Evolutionary conservation across 805 yeast species (phyloP), one percentile per base, ranked within the genome.

Genomic region (Wickerhamiella kurtzmanii): DNA sequence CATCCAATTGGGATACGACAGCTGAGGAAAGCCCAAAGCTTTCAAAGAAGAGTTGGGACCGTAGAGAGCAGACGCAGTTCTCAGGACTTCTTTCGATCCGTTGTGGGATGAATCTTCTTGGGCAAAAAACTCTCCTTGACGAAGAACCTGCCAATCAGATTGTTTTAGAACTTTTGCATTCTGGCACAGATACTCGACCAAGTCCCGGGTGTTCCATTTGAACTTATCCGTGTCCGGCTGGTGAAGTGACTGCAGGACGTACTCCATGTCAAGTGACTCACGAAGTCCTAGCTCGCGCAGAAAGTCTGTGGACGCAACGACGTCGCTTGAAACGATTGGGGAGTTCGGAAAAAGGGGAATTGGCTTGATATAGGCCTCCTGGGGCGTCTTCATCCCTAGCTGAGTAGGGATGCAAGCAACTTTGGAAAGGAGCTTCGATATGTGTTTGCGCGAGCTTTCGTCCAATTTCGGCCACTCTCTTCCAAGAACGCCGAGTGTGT

Each of bases 191-290:
- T 67, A 66, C 17, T 56, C 53, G n/a, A 65, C 55, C 22, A 66
- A 56, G 40, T 64, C 69, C 19, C 45, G 55, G 5, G 64, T 57
- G 2, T 64, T 54, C 68, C 70, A 66, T 21, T 56, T 52, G 8
- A 63, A 48, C 4, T 45, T 44, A 3, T 48, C 48, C 15, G 51
- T 50, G 13, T 50, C 49, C 1, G 61, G 50, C 20, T 50, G 49
- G 25, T 56, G 61, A 20, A 67, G 48, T 11, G 59, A 55, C n/a
- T 61, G 54, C 41, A 66, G 53, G 4, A 67, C 69, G 47, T 62
- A 58, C 17, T 56, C 55, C 60, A 67, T 59, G 44, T 65, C 69
- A 15, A 66, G 61, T 1, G 70, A 64, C 49, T 62, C 62, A 22
- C 71, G 59, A 13, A 66, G 54, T 2, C 68, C 68, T 1, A 66